phyloP scores from a whole-genome alignment of 2,329 filamentous ascomycete genomes.

The Claviceps arundinis region DNA sequence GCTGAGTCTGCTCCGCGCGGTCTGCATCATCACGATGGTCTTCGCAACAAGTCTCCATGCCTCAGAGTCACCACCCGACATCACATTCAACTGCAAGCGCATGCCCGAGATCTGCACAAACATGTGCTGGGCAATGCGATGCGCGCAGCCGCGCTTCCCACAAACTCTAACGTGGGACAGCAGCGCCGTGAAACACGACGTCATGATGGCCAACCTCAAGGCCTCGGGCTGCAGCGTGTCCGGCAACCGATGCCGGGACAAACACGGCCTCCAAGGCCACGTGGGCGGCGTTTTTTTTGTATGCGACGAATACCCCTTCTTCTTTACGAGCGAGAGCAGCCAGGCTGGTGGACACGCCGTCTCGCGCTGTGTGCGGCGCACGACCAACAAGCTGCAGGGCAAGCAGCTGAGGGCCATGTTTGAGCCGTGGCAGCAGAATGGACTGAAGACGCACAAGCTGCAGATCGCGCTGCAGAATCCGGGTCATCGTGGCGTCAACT shows the following conservation, averaged over 20 bases:
- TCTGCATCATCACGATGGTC: too few relatives aligned
- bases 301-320: slow-evolving; percentile 3
- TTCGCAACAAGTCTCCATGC: too few relatives aligned
- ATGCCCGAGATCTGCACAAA: slow-evolving; percentile 12
- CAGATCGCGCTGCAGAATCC: background rate
- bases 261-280: background rate
- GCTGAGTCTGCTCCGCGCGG: too few relatives aligned
- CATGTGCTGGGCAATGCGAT: slow-evolving; percentile 14
- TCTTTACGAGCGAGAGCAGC: background rate
- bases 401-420: background rate
- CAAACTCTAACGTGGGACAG: slow-evolving; percentile 8
- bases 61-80: slow-evolving; percentile 7
- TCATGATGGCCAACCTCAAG: background rate
- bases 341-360: background rate
- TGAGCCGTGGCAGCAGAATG: background rate
- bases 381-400: background rate
- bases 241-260: background rate
- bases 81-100: slow-evolving; percentile 10
- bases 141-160: slow-evolving; percentile 9
- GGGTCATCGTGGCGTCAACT: background rate
- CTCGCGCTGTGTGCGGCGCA: slow-evolving; percentile 1
- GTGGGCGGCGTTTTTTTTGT: background rate
- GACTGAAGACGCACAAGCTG: background rate
- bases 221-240: background rate
- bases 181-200: background rate